Base-by-base conservation (phyloP, 208 protist species). In the Leishmania mexicana region DNA sequence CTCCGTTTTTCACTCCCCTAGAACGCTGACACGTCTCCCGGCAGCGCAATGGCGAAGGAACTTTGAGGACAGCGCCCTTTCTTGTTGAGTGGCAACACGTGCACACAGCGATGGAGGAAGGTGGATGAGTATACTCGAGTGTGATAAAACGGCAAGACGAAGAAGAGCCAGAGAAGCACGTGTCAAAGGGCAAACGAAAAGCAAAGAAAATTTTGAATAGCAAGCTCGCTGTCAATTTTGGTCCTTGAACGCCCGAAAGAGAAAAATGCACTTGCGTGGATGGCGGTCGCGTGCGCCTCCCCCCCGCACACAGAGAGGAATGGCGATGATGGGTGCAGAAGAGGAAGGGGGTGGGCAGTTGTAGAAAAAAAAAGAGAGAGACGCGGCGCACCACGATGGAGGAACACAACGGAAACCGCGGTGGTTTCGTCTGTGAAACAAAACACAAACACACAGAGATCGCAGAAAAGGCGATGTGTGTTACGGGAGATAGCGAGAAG, bases 371-470 rank as follows among this genome's bases (percentile, higher is more conserved):
- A 38, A 53, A 47, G 49, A n/a, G 64, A 62, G 7, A 58, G n/a
- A 62, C 4, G 47, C 38, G 42, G 62, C 40, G 64, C 38, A 40
- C 21, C 28, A 35, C 51, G 0, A 24, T 68, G 40, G 47, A 65
- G 19, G 62, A 38, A 38, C 62, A 40, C 62, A 5, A 53, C 38
- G 45, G 45, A 51, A 7, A 28, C 21, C 13, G 35, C n/a, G 35
- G 15, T 5, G n/a, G 19, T 28, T 60, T 62, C 47, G 21, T 54
- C 71, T 76, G 47, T 6, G 60, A 58, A 57, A 71, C 54, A 65
- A 75, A 6, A 54, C 51, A 78, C 8, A 70, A 40, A 78, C 64
- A 67, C 71, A 78, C 57, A 40, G 57, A 40, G 45, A 38, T 74
- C 28, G 28, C 6, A 31, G 45, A 40, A 15, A 40, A 42, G 11